phyloP scores from a whole-genome alignment of 1,284 basidiomycete genomes.

The Ustilago crameri region DNA sequence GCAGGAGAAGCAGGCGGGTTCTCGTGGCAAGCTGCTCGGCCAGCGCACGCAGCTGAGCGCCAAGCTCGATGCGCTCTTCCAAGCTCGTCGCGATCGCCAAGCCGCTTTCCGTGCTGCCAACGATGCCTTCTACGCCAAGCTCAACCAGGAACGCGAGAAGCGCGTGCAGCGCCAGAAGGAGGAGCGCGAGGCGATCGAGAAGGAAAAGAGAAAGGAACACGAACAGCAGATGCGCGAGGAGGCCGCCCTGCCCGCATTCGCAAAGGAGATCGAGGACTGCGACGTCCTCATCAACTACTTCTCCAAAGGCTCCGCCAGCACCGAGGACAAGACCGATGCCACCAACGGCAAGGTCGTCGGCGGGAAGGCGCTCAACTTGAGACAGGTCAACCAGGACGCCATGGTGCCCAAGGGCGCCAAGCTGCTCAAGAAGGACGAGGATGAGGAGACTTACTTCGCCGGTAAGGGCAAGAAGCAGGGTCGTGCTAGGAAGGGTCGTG shows the following conservation, averaged over 20 bases:
- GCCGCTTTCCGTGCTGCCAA: constrained; percentile 61
- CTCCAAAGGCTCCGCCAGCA: constrained; percentile 68
- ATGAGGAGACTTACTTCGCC: constrained; percentile 85
- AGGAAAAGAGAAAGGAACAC: constrained; percentile 82
- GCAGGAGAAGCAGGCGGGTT: constrained; percentile 84
- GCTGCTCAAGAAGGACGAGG: constrained; percentile 78
- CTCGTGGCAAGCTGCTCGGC: constrained; percentile 84
- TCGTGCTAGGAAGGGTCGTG: constrained; percentile 42
- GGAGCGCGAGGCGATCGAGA: constrained; percentile 85
- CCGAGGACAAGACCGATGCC: constrained; percentile 34
- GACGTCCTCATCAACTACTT: constrained; percentile 92
- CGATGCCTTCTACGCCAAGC: constrained; percentile 62
- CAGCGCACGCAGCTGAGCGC: constrained; percentile 80
- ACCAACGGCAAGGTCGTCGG: constrained; percentile 68
- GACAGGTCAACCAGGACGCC: constrained; percentile 79
- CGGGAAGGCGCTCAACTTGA: constrained; percentile 80
- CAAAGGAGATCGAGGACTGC: constrained; percentile 95
- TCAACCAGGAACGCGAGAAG: constrained; percentile 66
- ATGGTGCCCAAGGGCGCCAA: constrained; percentile 74
- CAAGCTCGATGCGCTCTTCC: constrained; percentile 76
- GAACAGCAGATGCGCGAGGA: constrained; percentile 88
- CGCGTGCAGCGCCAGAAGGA: constrained; percentile 82
- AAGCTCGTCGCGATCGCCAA: constrained; percentile 78
- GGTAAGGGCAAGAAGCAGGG: constrained; percentile 73
- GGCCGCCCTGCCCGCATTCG: constrained; percentile 88